Evolutionary conservation across 2,329 filamentous ascomycete species (phyloP).

Genomic region (Penicillium crustosum): DNA sequence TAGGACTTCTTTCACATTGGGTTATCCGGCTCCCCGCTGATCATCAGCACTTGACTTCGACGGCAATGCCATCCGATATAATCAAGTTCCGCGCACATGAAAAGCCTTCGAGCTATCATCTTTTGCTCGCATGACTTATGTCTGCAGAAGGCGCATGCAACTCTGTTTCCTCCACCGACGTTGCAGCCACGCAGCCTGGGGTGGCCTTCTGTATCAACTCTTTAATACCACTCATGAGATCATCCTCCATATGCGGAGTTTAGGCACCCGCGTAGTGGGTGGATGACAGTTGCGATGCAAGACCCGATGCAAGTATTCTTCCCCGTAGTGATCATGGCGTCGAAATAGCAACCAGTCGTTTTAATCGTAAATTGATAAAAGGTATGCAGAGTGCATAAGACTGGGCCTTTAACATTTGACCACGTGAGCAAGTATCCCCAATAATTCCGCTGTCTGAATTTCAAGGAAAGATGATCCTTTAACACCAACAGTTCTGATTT

Average conservation of each 20-base stretch:
- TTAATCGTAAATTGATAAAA: not conserved
- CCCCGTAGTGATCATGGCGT: not conserved
- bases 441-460: not conserved
- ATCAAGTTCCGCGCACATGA: not conserved
- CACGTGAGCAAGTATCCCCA: not conserved
- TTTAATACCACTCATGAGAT: constrained; percentile 4
- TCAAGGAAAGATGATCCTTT: not conserved
- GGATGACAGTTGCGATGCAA: not conserved
- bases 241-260: not conserved
- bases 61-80: not conserved
- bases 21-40: not conserved
- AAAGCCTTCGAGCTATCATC: not conserved
- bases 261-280: not conserved
- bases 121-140: not conserved
- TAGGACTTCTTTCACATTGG: not conserved
- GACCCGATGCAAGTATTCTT: not conserved
- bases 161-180: not conserved
- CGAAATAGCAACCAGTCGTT: not conserved
- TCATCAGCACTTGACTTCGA: not conserved
- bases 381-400: not conserved
- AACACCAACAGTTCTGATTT: not conserved
- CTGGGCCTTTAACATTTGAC: not conserved
- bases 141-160: not conserved
- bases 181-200: not conserved
- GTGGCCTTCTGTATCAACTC: not conserved